A percentile compares a stretch with the other conserved stretches of the same genome.
These are phyloP conservation scores for Cubamyces lactineus DNA, from an alignment of 768 basidiomycete species.

Conservation along the genomic window DNA sequence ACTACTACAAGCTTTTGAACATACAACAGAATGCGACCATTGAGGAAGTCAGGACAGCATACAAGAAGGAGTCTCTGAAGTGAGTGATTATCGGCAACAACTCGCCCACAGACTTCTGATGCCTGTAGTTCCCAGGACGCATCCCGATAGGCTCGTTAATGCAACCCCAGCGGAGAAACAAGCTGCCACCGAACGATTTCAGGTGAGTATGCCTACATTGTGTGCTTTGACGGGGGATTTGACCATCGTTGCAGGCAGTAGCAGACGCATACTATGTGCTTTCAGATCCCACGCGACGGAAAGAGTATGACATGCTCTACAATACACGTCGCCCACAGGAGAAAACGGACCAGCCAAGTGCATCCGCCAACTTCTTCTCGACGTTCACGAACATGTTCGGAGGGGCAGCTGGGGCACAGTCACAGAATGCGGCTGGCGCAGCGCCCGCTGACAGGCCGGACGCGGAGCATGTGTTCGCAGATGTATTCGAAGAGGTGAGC, in stretches of 20 bases:
- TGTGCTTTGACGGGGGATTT: background rate
- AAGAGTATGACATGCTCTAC: constrained; percentile 74
- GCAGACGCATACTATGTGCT: constrained; percentile 96
- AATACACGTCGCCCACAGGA: constrained; percentile 53
- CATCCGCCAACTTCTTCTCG: constrained; percentile 75
- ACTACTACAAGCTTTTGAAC: constrained; percentile 72
- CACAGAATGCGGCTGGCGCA: constrained; percentile 35
- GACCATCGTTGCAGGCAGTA: constrained; percentile 57
- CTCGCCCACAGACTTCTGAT: constrained; percentile 19
- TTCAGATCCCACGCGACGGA: constrained; percentile 72
- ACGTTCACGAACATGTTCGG: constrained; percentile 77
- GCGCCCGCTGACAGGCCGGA: constrained; percentile 57
- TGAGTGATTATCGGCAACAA: constrained; percentile 31
- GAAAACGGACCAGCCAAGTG: constrained; percentile 62
- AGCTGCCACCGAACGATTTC: constrained; percentile 81
- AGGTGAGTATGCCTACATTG: constrained; percentile 46
- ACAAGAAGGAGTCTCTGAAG: constrained; percentile 81
- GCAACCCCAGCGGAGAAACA: constrained; percentile 72
- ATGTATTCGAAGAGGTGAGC: constrained; percentile 89
- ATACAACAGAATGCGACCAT: constrained; percentile 59
- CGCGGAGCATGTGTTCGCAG: constrained; percentile 81
- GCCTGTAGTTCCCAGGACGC: constrained; percentile 58
- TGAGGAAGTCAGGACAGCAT: constrained; percentile 76
- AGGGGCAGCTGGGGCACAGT: constrained; percentile 32
- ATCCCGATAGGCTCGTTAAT: constrained; percentile 82